Evolutionary conservation across 306 rosid genomes (phyloP), one percentile per base, ranked within the genome.

Genomic region (Medicago arabica): DNA sequence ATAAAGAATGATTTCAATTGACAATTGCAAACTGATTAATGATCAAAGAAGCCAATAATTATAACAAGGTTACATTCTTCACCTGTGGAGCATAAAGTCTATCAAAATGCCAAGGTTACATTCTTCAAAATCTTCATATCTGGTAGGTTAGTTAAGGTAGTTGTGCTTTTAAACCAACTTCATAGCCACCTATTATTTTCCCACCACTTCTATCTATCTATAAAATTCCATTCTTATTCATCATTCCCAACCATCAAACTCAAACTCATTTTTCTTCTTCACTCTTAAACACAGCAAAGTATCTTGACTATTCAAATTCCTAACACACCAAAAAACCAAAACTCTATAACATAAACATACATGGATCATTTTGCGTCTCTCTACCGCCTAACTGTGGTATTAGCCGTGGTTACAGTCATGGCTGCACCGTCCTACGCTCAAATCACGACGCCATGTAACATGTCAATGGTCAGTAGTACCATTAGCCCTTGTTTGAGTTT

Each of bases 101-200:
- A 60, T 13, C 31, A 60, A 47, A 36, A 87, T 44, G 36, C 71
- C 75, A 78, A 71, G 66, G 50, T 17, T 61, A 67, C 71, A 58
- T 14, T 59, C 50, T 50, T 72, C 73, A 66, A 78, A 51, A 21
- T 66, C 25, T 40, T 38, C 55, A 12, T 75, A 59, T 67, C 61
- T 55, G 69, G 10, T 1, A 43, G 59, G 78, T 88, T 87, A 53
- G 93, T 89, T 85, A 80, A 17, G 79, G 93, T 87, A 69, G 97
- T 87, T 95, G 89, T 90, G 64, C 92, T 89, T 85, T 85, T 78
- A 49, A 84, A 86, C 97, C 93, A 81, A 90, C 89, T 77, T 54
- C 69, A 78, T 39, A 70, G 53, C 84, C 78, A 71, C 65, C 72
- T 47, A 54, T 76, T 57, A 5, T 69, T 3, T 53, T 40, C 63